These are phyloP conservation scores for Myrmaecium sp. DNA, from an alignment of 2,329 filamentous ascomycete species.

Conservation along the genomic window DNA sequence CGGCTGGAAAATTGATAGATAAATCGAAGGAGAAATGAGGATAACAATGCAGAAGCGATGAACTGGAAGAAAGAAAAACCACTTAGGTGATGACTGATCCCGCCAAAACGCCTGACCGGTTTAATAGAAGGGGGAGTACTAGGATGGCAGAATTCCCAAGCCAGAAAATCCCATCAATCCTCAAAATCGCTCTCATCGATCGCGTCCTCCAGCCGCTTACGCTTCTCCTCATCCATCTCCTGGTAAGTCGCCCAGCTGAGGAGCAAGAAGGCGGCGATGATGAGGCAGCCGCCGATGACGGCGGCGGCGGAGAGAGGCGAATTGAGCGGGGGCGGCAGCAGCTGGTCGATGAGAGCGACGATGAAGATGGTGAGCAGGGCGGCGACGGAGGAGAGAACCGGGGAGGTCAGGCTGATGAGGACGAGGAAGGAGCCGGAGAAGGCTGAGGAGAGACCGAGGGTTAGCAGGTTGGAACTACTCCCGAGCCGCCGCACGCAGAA, in stretches of 20 bases:
- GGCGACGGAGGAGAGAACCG: conserved; percentile 82
- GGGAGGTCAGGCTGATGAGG: conserved; percentile 80
- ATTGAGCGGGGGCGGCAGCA: conserved; percentile 52
- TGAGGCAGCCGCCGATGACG: conserved; percentile 66
- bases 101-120: too few relatives aligned
- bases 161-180: conserved; percentile 10
- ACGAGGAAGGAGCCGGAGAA: conserved; percentile 91
- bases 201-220: conserved; percentile 33
- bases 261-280: conserved; percentile 74
- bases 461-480: conserved; percentile 6
- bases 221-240: conserved; percentile 76
- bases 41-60: too few relatives aligned
- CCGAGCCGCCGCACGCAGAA: too few relatives aligned
- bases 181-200: conserved; percentile 26
- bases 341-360: conserved; percentile 81
- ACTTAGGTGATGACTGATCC: too few relatives aligned
- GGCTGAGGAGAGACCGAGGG: conserved; percentile 23
- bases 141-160: not conserved
- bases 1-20: too few relatives aligned
- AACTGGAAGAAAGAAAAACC: too few relatives aligned
- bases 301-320: conserved; percentile 58
- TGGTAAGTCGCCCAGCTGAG: conserved; percentile 82
- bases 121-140: too few relatives aligned
- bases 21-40: too few relatives aligned
- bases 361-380: conserved; percentile 93